Percentiles rank a stretch among this genome's conserved stretches.
phyloP scores from a whole-genome alignment of 2,329 filamentous ascomycete species.

The Tricladium varicosporioides region DNA sequence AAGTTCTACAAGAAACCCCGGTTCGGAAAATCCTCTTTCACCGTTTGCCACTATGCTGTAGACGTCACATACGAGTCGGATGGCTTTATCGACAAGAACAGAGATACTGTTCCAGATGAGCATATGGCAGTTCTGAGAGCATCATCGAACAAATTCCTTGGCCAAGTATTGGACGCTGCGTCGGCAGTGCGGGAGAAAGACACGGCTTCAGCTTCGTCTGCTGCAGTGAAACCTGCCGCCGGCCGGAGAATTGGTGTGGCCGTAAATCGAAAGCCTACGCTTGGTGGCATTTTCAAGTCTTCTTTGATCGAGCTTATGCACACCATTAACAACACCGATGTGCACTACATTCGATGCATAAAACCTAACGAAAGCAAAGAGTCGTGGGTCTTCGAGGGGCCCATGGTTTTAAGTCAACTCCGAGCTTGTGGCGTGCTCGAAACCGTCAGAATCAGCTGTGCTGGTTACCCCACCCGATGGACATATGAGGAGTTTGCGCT shows the following conservation, averaged over 20 bases:
- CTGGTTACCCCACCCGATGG: slow-evolving; percentile 96
- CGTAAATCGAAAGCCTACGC: slow-evolving; percentile 91
- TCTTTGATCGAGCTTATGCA: slow-evolving; percentile 97
- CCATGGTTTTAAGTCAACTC: slow-evolving; percentile 96
- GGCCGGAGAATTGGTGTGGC: slow-evolving; percentile 88
- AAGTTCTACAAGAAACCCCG: slow-evolving; percentile 98
- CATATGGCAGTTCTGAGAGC: slow-evolving; percentile 89
- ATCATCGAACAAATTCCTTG: slow-evolving; percentile 82
- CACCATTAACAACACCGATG: slow-evolving; percentile 96
- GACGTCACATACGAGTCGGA: slow-evolving; percentile 99
- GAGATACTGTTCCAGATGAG: slow-evolving; percentile 97
- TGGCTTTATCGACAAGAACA: slow-evolving; percentile 99
- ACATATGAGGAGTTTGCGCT: slow-evolving; percentile 98
- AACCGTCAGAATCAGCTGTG: slow-evolving; percentile 95
- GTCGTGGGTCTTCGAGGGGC: slow-evolving; percentile 96
- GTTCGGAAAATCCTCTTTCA: slow-evolving; percentile 96
- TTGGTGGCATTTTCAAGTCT: slow-evolving; percentile 98
- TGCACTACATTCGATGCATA: slow-evolving; percentile 98
- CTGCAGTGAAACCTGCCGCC: slow-evolving; percentile 75
- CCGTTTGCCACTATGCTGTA: slow-evolving; percentile 95
- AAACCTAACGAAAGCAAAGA: slow-evolving; percentile 98
- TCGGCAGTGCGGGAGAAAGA: slow-evolving; percentile 90
- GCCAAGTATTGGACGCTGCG: slow-evolving; percentile 80
- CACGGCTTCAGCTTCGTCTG: slow-evolving; percentile 57
- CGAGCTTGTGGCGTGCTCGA: slow-evolving; percentile 98